A percentile compares a stretch with the other conserved stretches of the same genome.
These are phyloP conservation scores for Sporothrix pseudoabietina DNA, from an alignment of 2,329 filamentous ascomycete genomes.

Conservation along the genomic window DNA sequence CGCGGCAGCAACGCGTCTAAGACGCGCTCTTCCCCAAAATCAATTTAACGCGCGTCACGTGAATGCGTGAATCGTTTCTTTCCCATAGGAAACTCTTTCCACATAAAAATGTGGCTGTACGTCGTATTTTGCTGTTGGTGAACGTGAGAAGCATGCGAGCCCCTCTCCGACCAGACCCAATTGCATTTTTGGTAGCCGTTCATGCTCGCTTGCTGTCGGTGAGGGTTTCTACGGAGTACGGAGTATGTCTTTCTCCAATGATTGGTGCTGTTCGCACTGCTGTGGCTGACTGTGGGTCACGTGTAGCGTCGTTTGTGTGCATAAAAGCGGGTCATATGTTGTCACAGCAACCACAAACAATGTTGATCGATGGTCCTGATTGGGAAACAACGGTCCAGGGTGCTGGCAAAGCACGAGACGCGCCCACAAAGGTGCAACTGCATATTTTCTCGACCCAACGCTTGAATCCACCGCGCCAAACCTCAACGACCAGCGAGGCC, in stretches of 20 bases:
- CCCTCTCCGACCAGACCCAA: background rate
- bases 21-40: conserved; percentile 30
- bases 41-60: conserved; percentile 36
- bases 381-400: conserved; percentile 31
- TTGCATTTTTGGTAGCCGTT: background rate
- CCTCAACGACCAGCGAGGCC: conserved; percentile 15
- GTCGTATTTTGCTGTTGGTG: background rate
- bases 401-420: conserved; percentile 26
- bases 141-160: background rate
- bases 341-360: conserved; percentile 33
- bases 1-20: conserved; percentile 33
- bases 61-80: background rate
- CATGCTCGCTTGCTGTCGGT: background rate
- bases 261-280: background rate
- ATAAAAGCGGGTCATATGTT: conserved; percentile 22
- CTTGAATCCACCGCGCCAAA: conserved; percentile 16
- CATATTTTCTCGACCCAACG: conserved; percentile 6
- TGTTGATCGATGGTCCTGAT: conserved; percentile 32
- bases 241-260: background rate
- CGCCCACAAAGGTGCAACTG: conserved; percentile 15
- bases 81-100: too few species aligned
- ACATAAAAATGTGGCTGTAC: background rate
- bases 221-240: background rate
- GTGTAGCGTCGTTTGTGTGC: background rate
- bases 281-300: background rate